Evolutionary conservation across 345 rosid genomes (phyloP), one percentile per base, ranked within the genome.

Genomic region (Acer campestre): DNA sequence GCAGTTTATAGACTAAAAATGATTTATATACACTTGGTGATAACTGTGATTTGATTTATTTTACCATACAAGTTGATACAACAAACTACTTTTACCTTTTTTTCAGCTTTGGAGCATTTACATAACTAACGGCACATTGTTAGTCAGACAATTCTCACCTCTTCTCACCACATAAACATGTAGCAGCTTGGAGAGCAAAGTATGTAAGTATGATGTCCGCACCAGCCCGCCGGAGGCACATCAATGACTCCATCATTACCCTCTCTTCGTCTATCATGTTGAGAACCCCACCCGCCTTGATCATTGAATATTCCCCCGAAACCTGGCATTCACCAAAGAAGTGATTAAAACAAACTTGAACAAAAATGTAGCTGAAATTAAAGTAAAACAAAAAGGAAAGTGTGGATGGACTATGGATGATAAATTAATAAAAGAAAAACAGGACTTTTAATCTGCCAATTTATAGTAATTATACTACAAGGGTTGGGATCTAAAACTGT

Each of bases 281-380:
- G 38, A 92, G 91, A 79, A 83, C 88, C 65, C 94, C 95, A 0
- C 94, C 97, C 6, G 97, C 97, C 81, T 94, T 96, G 71, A 96
- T 96, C 95, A 96, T 94, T 0, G 98, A 92, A 88, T 95, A 95
- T 77, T 95, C 98, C 61, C 99, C 99, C 2, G 93, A 89, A 20
- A 92, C 93, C 97, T 90, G 77, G 63, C 58, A 38, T n/a, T n/a
- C 67, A 29, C 51, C 68, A 14, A 69, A 51, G 40, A 48, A 63
- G 22, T 35, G 40, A 68, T 46, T n/a, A 48, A 3, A 58, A 23
- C 17, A 7, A 66, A 71, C 49, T 38, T 2, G 2, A 61, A 18
- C 8, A 38, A 12, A 74, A 49, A 31, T 17, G 64, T 3, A 38
- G 46, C 46, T 42, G 9, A 42, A 6, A 42, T 42, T 42, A 42